Conservation (phyloP, 2,329 filamentous ascomycete genomes). For the Paraconiothyrium brasiliense region DNA sequence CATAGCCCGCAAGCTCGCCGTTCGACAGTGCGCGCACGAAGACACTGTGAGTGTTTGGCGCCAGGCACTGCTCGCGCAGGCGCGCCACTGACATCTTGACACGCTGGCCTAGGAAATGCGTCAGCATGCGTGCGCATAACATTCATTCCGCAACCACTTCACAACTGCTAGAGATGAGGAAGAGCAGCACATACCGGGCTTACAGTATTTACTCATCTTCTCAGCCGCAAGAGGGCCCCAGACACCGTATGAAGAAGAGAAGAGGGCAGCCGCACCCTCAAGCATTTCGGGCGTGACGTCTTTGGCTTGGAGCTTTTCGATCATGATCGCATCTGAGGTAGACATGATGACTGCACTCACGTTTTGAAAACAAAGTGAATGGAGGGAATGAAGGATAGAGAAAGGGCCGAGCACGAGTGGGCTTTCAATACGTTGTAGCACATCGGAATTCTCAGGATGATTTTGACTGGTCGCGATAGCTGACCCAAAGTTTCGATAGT, state of each 20-base stretch:
- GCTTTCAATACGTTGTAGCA: too few species aligned
- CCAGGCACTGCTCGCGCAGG: not conserved
- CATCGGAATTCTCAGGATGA: too few species aligned
- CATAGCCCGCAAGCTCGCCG: constrained; percentile 27
- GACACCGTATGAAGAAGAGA: not conserved
- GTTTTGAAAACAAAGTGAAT: too few species aligned
- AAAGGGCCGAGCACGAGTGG: too few species aligned
- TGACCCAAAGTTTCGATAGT: too few species aligned
- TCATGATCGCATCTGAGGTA: not conserved
- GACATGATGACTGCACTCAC: too few species aligned
- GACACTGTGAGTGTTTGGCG: not conserved
- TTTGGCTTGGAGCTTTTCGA: not conserved
- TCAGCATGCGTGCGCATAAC: not conserved
- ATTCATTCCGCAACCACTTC: too few species aligned
- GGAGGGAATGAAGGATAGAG: too few species aligned
- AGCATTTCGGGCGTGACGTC: not conserved
- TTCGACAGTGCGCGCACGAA: not conserved
- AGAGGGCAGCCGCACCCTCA: not conserved
- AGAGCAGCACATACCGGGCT: not conserved
- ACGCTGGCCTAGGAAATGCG: not conserved
- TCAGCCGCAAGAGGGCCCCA: constrained; percentile 1
- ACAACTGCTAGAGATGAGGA: not conserved
- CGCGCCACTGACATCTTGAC: not conserved
- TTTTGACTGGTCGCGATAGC: too few species aligned
- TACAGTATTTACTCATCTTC: not conserved